phyloP scores from a whole-genome alignment of 371 early-diverging fungal species.

The Haplosporangium sp. region DNA sequence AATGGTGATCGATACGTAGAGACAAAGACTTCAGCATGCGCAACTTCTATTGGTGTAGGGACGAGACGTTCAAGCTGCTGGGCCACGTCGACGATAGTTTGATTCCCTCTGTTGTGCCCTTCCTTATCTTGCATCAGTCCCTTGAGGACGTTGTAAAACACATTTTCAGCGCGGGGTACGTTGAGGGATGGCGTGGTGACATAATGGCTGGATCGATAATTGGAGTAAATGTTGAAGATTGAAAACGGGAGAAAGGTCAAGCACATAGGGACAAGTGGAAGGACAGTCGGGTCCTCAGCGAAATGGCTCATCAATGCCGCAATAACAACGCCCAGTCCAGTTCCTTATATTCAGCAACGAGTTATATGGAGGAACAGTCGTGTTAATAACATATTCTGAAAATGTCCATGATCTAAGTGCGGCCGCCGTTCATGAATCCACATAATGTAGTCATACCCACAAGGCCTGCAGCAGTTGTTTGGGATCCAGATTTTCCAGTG shows the following conservation, averaged over 20 bases:
- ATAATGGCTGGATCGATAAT: conserved; percentile 63
- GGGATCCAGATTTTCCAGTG: conserved; percentile 83
- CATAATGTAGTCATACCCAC: conserved; percentile 62
- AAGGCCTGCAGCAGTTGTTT: conserved; percentile 81
- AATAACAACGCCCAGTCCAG: conserved; percentile 62
- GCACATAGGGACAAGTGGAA: conserved; percentile 57
- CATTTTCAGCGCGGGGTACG: conserved; percentile 64
- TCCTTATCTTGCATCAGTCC: conserved; percentile 15
- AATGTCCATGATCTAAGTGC: not conserved
- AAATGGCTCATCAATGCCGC: conserved; percentile 56
- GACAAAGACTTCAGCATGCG: conserved; percentile 58
- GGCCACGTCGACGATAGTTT: not conserved
- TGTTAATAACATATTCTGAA: not conserved
- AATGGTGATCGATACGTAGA: conserved; percentile 47
- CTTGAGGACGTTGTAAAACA: conserved; percentile 45
- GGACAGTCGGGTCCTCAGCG: conserved; percentile 36
- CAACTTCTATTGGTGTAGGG: conserved; percentile 49
- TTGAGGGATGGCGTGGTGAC: conserved; percentile 69
- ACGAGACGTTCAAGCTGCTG: conserved; percentile 31
- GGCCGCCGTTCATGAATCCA: not conserved
- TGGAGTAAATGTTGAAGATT: conserved; percentile 61
- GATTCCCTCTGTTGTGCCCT: conserved; percentile 3
- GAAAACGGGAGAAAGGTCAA: conserved; percentile 64
- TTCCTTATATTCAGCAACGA: conserved; percentile 24
- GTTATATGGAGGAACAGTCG: not conserved